Evolutionary conservation across 306 rosid genomes (phyloP), one percentile per base, ranked within the genome.

Genomic region (Lathyrus oleraceus): DNA sequence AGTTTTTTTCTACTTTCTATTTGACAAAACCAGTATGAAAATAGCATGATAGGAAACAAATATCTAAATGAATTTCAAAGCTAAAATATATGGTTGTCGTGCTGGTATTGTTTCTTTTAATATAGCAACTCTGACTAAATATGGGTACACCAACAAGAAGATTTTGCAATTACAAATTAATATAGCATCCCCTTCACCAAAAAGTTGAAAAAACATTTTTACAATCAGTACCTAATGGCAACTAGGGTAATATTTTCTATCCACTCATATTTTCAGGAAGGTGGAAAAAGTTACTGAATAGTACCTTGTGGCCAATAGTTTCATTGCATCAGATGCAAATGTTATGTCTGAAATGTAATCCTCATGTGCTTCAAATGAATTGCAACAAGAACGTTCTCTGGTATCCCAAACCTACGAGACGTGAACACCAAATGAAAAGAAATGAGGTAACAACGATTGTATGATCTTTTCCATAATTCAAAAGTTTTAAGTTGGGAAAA

Each of bases 261-360:
- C 23, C 25, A 42, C 42, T 51, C n/a, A 23, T 15, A 67, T 53
- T 67, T 61, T 51, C 12, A 43, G 25, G 43, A 20, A 61, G 64
- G 25, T 27, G 69, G 69, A 81, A 38, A 40, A 51, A 21, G 30
- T 27, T 43, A 58, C 39, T 5, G 62, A 27, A 39, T 51, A 3
- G 35, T 85, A 93, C 98, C 98, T 93, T 36, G 98, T 93, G 27
- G 86, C 87, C 83, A 93, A 79, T 51, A 89, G 81, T 73, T 82
- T 88, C 91, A 76, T 86, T 61, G 91, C 84, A 80, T 93, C 96
- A 65, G 96, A 78, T 51, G 79, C 82, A n/a, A n/a, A n/a, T n/a
- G n/a, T n/a, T n/a, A n/a, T n/a, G n/a, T n/a, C n/a, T n/a, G n/a
- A n/a, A n/a, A 92, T 69, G 67, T 93, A 93, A 45, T 93, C 96